Conservation (phyloP, 108 stramenopile genomes). For the Nitzschia sp. region DNA sequence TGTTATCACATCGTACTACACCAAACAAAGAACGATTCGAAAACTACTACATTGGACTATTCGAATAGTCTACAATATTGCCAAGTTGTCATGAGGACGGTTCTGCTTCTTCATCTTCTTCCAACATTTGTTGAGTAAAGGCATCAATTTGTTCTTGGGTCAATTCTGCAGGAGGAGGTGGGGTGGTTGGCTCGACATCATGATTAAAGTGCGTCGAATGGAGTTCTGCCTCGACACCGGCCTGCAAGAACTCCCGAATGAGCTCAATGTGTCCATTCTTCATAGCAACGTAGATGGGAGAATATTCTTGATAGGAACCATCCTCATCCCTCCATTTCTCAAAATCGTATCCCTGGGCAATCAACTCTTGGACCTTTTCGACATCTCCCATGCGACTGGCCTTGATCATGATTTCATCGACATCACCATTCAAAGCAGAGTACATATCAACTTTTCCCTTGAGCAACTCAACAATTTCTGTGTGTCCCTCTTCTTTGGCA, state of each 20-base stretch:
- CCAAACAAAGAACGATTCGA: too few species aligned
- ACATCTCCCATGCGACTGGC: conserved; percentile 57
- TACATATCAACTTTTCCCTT: conserved; percentile 44
- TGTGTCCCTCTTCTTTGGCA: conserved; percentile 46
- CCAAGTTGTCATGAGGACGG: conserved; percentile 1
- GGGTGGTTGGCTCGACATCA: neutral
- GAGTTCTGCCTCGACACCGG: conserved; percentile 36
- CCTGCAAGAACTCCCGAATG: conserved; percentile 45
- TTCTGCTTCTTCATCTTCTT: conserved; percentile 17
- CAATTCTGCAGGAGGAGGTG: conserved; percentile 16
- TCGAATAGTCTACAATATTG: neutral
- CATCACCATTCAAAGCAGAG: conserved; percentile 38
- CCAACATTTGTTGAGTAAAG: neutral
- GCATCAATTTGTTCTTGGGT: conserved; percentile 16
- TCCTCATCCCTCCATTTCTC: conserved; percentile 48
- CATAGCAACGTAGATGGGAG: conserved; percentile 55
- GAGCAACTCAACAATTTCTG: conserved; percentile 30
- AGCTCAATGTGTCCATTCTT: conserved; percentile 54
- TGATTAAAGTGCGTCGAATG: conserved; percentile 23
- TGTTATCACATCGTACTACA: too few species aligned
- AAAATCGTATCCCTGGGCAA: conserved; percentile 42
- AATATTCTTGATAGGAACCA: conserved; percentile 39
- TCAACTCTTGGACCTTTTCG: conserved; percentile 35
- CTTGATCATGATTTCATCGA: conserved; percentile 56
- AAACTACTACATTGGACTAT: neutral